Base-by-base conservation (phyloP, 2,329 filamentous ascomycete genomes). In the Xylaria sp. region DNA sequence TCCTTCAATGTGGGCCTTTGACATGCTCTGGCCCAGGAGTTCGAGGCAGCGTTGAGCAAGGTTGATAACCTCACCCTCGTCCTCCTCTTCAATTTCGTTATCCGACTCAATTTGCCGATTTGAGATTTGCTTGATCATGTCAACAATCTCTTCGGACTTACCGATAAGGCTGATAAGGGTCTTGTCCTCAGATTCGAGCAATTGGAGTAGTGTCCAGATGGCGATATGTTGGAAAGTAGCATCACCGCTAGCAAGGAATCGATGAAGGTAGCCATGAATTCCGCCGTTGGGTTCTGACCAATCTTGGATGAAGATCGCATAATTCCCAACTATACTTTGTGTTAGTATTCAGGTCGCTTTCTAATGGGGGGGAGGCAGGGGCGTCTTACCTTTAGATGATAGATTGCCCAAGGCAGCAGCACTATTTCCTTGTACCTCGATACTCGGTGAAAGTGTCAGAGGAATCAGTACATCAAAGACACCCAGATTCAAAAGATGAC, bases 201-300 rank as follows among this genome's bases (percentile, higher is more conserved):
- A 85, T 75, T 99, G 95, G 3, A 99, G 85, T 50, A 99, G 80
- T 1, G 95, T 99, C 95, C 95, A 99, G 67, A 98, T 97, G 53
- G 95, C 95, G 74, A 99, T 99, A 76, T 99, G 95, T 78, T 99
- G 95, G 83, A 99, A 99, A 0, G 95, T 99, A 0, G 95, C 89
- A 74, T 99, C 95, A 42, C 94, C 94, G 67, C 93, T 97, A 46
- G 91, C 92, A 17, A 99, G 84, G 83, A 99, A 99, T 57, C 94
- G 89, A 71, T 89, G 91, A 37, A 99, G 84, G 74, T 99, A 99
- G 57, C 95, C 95, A 74, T 97, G 94, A 64, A 99, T 97, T 47
- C 95, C 95, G 47, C 93, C 95, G 65, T 92, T 91, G 1, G 95
- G 95, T 72, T 96, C 90, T 17, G 86, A 89, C 95, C 95, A 99